These are phyloP conservation scores for Harringtonia lauricola DNA, from an alignment of 2,329 filamentous ascomycete genomes.

Conservation along the genomic window DNA sequence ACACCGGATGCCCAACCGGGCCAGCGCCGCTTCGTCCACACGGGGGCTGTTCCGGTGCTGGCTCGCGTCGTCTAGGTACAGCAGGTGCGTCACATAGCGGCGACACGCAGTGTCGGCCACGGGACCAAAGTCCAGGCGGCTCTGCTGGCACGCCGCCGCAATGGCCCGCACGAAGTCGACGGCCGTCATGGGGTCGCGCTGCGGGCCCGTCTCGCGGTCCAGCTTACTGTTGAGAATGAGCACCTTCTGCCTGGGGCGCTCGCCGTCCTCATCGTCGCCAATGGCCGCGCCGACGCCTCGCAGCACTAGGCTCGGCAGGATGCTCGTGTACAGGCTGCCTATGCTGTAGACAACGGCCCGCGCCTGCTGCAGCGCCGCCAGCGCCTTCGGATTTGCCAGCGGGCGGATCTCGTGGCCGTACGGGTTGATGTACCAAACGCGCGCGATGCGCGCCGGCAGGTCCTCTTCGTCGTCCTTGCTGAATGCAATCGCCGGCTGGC, in stretches of 20 bases:
- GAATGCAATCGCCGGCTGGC: conserved; percentile 73
- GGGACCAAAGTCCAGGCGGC: conserved; percentile 34
- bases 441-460: conserved; percentile 62
- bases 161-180: conserved; percentile 77
- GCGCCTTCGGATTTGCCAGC: conserved; percentile 68
- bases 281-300: conserved; percentile 60
- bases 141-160: conserved; percentile 60
- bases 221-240: conserved; percentile 74
- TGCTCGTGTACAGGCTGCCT: conserved; percentile 83
- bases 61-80: conserved; percentile 59
- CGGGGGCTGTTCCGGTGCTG: conserved; percentile 29
- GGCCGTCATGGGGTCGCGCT: conserved; percentile 52
- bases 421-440: conserved; percentile 96
- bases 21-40: conserved; percentile 56
- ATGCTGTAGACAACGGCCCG: conserved; percentile 79
- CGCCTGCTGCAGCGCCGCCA: conserved; percentile 54
- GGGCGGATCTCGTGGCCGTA: conserved; percentile 95
- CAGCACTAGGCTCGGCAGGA: conserved; percentile 73
- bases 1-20: conserved; percentile 61
- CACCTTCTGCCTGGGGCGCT: conserved; percentile 46
- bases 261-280: conserved; percentile 41
- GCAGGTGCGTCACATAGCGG: conserved; percentile 70
- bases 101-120: conserved; percentile 36
- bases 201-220: conserved; percentile 79
- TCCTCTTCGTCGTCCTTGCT: conserved; percentile 67